A percentile compares a stretch with the other conserved stretches of the same genome.
These are phyloP conservation scores for Lentinula boryana DNA, from an alignment of 768 basidiomycete genomes.

Conservation along the genomic window DNA sequence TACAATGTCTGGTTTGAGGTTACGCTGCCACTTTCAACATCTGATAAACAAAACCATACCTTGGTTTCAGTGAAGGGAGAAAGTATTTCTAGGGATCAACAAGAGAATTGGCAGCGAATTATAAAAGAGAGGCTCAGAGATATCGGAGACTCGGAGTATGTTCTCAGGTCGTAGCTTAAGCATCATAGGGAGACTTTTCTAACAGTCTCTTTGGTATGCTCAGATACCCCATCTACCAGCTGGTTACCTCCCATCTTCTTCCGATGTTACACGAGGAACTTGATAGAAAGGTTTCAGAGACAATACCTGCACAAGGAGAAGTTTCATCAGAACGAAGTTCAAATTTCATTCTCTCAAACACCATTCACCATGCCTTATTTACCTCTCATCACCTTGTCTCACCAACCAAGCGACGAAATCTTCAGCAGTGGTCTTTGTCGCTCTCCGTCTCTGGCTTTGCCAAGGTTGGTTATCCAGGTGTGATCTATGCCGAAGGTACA, in stretches of 20 bases:
- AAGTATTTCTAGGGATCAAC: conserved; percentile 36
- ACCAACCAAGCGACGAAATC: conserved; percentile 52
- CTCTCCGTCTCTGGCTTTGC: conserved; percentile 59
- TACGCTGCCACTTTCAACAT: conserved; percentile 14
- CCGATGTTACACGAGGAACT: conserved; percentile 44
- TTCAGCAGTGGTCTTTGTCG: conserved; percentile 49
- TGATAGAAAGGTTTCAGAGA: neutral
- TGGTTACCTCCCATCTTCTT: conserved; percentile 51
- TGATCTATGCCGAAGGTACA: conserved; percentile 65
- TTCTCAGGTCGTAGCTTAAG: conserved; percentile 5
- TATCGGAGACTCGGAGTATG: conserved; percentile 25
- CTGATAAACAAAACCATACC: conserved; percentile 9
- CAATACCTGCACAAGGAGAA: neutral
- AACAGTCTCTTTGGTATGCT: neutral
- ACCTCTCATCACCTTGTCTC: conserved; percentile 73
- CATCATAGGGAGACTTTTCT: neutral
- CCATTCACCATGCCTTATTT: conserved; percentile 52
- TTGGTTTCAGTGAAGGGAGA: conserved; percentile 41
- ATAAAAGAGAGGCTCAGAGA: conserved; percentile 32
- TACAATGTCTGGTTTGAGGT: conserved; percentile 23
- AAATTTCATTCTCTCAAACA: neutral
- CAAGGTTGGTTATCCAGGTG: conserved; percentile 70
- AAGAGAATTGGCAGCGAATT: conserved; percentile 41
- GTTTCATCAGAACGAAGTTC: neutral
- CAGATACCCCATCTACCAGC: conserved; percentile 59